Conservation (phyloP, 2,329 filamentous ascomycete genomes). For the Fusarium bulbicola region DNA sequence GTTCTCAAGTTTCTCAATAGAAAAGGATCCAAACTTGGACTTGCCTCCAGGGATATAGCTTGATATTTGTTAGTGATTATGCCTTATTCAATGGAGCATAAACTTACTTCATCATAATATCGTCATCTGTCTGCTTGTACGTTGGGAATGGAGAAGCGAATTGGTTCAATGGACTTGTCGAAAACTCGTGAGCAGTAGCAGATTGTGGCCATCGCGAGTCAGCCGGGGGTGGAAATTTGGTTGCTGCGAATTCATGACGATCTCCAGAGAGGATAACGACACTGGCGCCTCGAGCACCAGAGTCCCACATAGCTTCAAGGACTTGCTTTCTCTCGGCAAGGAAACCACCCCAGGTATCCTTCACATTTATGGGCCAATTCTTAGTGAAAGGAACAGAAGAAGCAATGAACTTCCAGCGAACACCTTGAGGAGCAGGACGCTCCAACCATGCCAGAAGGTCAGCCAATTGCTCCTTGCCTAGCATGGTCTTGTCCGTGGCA, state of each 20-base stretch:
- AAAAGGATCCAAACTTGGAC: conserved; percentile 80
- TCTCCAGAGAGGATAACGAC: conserved; percentile 90
- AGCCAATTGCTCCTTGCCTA: conserved; percentile 79
- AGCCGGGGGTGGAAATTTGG: conserved; percentile 73
- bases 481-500: conserved; percentile 81
- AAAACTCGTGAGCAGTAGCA: conserved; percentile 86
- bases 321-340: conserved; percentile 79
- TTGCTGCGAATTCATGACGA: conserved; percentile 96
- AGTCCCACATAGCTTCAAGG: conserved; percentile 92
- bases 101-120: conserved; percentile 83
- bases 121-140: conserved; percentile 81
- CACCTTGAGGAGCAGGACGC: conserved; percentile 75
- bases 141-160: conserved; percentile 89
- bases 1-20: conserved; percentile 72
- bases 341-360: conserved; percentile 96
- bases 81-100: background rate
- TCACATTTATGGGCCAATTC: conserved; percentile 90
- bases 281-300: conserved; percentile 76
- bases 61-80: background rate
- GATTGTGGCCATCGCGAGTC: conserved; percentile 69
- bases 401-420: conserved; percentile 93
- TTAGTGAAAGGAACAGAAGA: conserved; percentile 95
- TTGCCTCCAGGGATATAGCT: conserved; percentile 85
- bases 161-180: conserved; percentile 89
- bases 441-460: conserved; percentile 83